Evolutionary conservation across 345 rosid species (phyloP).

Genomic region (Eucalyptus albens): DNA sequence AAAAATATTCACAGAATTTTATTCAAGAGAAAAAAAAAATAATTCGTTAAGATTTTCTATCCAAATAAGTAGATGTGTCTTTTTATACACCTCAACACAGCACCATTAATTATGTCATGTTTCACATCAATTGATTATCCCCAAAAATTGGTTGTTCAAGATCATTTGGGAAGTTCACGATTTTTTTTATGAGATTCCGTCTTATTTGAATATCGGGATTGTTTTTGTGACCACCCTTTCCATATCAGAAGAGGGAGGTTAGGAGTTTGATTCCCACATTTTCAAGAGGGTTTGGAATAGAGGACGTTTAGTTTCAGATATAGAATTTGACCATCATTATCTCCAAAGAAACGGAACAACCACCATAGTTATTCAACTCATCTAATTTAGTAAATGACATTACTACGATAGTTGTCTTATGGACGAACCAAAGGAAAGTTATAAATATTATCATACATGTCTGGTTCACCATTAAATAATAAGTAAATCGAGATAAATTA

Average conservation of each 20-base stretch:
- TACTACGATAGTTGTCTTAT: not conserved
- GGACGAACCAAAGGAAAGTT: not conserved
- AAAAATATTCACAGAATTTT: no score
- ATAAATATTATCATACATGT: not conserved
- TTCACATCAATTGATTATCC: not conserved
- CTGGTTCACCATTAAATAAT: not conserved
- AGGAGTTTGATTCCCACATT: accelerated
- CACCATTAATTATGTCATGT: not conserved
- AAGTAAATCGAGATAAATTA: no score
- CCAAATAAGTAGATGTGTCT: not conserved
- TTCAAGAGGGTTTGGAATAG: accelerated
- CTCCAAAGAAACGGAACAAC: not conserved
- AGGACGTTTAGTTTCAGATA: accelerated
- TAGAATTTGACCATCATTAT: accelerated
- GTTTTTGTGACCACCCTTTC: accelerated
- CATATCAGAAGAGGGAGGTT: accelerated
- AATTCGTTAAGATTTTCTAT: no score
- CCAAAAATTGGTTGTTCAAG: no score
- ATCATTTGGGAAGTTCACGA: not conserved
- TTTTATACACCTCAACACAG: accelerated
- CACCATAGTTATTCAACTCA: not conserved
- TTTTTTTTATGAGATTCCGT: not conserved
- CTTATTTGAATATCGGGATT: no score
- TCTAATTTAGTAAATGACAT: not conserved
- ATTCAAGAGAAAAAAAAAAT: no score